Evolutionary conservation across 352 stramenopile genomes (phyloP).

Genomic region (Globisporangium megalacanthum): DNA sequence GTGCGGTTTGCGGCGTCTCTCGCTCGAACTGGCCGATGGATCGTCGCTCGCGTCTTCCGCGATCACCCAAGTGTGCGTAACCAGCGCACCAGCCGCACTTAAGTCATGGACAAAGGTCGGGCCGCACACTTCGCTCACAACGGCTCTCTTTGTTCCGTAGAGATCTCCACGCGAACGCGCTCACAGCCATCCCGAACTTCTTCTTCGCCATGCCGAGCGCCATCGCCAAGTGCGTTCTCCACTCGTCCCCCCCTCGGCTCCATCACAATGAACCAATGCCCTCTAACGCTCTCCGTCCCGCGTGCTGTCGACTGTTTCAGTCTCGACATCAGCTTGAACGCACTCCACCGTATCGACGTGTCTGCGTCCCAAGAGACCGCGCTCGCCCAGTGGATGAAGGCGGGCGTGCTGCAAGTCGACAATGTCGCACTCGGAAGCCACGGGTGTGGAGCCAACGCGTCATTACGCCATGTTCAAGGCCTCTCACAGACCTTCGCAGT

Average conservation of each 20-base stretch:
- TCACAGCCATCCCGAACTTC: constrained; percentile 22
- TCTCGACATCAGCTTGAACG: constrained; percentile 39
- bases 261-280: too few species aligned
- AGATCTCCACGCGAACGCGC: constrained; percentile 37
- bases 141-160: constrained; percentile 12
- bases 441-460: constrained; percentile 5
- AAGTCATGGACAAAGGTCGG: not conserved
- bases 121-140: not conserved
- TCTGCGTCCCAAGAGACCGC: constrained; percentile 17
- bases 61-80: constrained; percentile 24
- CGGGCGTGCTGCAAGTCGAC: constrained; percentile 28
- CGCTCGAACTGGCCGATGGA: constrained; percentile 32
- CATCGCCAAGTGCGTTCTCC: constrained; percentile 16
- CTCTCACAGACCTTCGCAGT: constrained; percentile 22
- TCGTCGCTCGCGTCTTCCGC: constrained; percentile 13
- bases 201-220: constrained; percentile 17
- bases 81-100: not conserved
- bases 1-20: constrained; percentile 35
- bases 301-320: constrained; percentile 4
- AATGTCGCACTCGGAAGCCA: constrained; percentile 10
- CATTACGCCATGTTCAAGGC: constrained; percentile 11
- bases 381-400: constrained; percentile 27
- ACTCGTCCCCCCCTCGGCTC: not conserved
- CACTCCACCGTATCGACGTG: constrained; percentile 28
- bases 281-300: not conserved